phyloP scores from a whole-genome alignment of 73 alveolate genomes.

The Paramecium primaurelia region DNA sequence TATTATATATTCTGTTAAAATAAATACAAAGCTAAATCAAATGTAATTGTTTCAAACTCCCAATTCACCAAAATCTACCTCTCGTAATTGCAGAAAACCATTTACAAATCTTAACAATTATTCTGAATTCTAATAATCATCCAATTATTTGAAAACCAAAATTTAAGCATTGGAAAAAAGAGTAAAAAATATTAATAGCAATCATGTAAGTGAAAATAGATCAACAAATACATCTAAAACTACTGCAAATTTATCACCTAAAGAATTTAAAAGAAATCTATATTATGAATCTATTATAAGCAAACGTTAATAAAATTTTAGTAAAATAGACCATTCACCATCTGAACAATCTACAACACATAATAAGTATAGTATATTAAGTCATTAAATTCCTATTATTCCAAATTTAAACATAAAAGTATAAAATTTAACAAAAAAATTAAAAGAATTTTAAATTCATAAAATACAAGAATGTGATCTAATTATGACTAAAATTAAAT shows the following conservation, averaged over 20 bases:
- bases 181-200: constrained; percentile 31
- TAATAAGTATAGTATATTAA: neutral
- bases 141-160: neutral
- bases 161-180: constrained; percentile 17
- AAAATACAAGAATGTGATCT: neutral
- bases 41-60: neutral
- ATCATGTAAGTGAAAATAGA: constrained; percentile 37
- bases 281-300: constrained; percentile 16
- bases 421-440: neutral
- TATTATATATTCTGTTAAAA: neutral
- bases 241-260: neutral
- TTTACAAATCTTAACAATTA: neutral
- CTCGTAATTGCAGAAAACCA: neutral
- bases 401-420: neutral
- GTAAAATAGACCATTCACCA: neutral
- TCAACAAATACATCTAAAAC: neutral
- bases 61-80: constrained; percentile 7
- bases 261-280: neutral
- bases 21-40: neutral
- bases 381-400: neutral
- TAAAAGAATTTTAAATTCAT: constrained; percentile 14
- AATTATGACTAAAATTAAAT: neutral
- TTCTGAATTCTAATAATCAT: neutral
- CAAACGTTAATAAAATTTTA: neutral
- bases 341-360: neutral